Evolutionary conservation across 192 early-diverging fungal species (phyloP).

Genomic region (Diversispora eburnea): DNA sequence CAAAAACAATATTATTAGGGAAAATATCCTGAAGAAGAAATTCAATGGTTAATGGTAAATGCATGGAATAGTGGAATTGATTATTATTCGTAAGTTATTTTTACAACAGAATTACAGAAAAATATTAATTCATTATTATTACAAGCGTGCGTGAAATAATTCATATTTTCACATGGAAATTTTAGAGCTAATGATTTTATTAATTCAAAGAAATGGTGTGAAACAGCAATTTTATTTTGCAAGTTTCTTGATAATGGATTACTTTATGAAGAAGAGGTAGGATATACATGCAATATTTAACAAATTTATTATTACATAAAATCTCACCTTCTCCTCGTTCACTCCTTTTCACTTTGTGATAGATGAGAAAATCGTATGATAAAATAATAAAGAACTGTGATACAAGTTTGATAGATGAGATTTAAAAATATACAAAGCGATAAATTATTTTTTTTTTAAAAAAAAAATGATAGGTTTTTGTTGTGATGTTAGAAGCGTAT

Average conservation of each 20-base stretch:
- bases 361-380: conserved; percentile 26
- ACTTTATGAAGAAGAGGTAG: conserved; percentile 26
- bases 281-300: neutral
- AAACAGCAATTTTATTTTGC: conserved; percentile 26
- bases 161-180: neutral
- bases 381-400: conserved; percentile 26
- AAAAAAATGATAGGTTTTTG: no score
- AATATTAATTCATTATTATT: neutral
- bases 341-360: neutral
- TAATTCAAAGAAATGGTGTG: conserved; percentile 29
- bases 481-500: no score
- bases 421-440: neutral
- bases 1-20: neutral
- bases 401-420: neutral
- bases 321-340: neutral
- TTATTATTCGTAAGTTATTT: conserved; percentile 30
- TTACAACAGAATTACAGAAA: neutral
- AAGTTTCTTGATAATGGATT: conserved; percentile 14
- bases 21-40: conserved; percentile 31
- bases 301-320: neutral
- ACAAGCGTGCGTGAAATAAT: neutral
- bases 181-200: conserved; percentile 17
- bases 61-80: conserved; percentile 33
- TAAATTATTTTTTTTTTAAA: no score
- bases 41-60: conserved; percentile 32